Base-by-base conservation (phyloP, 169 alveolate species). In the Besnoitia besnoiti region DNA sequence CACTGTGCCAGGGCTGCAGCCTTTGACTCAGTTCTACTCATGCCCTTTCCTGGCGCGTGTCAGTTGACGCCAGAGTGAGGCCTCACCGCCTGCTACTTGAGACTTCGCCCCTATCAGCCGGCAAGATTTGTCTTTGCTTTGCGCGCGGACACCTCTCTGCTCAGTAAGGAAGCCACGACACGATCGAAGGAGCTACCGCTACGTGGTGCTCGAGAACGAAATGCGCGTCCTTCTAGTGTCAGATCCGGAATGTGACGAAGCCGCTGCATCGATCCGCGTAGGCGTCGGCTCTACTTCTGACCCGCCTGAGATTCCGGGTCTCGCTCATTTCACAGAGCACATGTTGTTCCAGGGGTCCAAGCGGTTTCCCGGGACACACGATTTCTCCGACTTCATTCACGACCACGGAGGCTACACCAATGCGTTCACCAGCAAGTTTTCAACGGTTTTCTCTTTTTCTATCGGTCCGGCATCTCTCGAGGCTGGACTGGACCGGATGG, bases 311-410 rank as follows among this genome's bases (percentile, higher is more conserved):
- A 76, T 95, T 50, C 96, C 92, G 67, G 99, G 99, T 30, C 95
- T 98, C 82, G 99, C 99, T 47, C 99, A 98, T 95, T 98, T 97
- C 95, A 94, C 96, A 67, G 99, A 98, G 85, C 99, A 98, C 93
- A 97, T 98, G 98, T 93, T 97, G 77, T 97, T 97, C 93, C 96
- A 97, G 97, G 99, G 96, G 30, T 42, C 75, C 33, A 42, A 82
- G 47, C 24, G 44, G 5, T 82, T 47, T 46, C 82, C 82, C 82
- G 82, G 82, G 14, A 35, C 47, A 19, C 82, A 73, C n/a, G 82
- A 73, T 42, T 82, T 82, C 44, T 85, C 51, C 90, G 90, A 85
- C 51, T 85, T 85, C 37, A 49, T 85, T 16, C 90, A 85, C 55
- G 35, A 27, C n/a, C 46, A 55, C 24, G 90, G 90, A 1, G 90